Conservation (phyloP, 2,329 filamentous ascomycete species). For the Beauveria pseudobassiana region DNA sequence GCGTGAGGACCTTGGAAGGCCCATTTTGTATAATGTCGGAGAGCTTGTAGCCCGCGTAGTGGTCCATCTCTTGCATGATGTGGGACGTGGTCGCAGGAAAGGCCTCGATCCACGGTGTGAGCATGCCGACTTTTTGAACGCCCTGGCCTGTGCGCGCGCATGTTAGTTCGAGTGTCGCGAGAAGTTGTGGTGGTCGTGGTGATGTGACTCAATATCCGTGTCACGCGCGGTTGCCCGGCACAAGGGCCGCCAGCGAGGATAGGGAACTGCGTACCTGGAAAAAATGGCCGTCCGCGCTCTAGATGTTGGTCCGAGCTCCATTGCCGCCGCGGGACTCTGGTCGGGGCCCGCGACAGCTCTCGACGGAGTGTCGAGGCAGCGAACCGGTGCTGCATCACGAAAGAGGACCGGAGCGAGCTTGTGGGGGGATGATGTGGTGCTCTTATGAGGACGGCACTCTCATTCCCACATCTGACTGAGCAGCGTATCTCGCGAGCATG, state of each 20-base stretch:
- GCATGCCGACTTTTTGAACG: conserved; percentile 84
- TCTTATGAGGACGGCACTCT: conserved; percentile 9
- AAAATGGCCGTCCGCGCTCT: conserved; percentile 50
- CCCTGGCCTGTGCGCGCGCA: conserved; percentile 58
- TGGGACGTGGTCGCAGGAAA: conserved; percentile 71
- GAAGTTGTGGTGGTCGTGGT: not conserved
- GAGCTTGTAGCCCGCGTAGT: conserved; percentile 64
- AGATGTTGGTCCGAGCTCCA: conserved; percentile 26
- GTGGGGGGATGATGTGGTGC: not conserved
- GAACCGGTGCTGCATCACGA: conserved; percentile 17
- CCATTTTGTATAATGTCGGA: conserved; percentile 73
- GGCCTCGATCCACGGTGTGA: conserved; percentile 74
- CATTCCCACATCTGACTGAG: conserved; percentile 4
- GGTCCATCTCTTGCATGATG: conserved; percentile 82
- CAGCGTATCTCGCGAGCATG: conserved; percentile 3
- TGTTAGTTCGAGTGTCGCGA: not conserved
- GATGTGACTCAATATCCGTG: not conserved
- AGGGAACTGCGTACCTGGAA: conserved; percentile 38
- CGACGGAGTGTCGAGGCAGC: conserved; percentile 21
- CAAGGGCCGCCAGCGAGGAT: not conserved
- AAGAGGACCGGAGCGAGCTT: not conserved
- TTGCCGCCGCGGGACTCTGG: conserved; percentile 14
- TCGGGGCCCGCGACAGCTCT: conserved; percentile 16
- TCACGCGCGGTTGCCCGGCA: not conserved
- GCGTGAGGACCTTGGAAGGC: conserved; percentile 67